Conservation (phyloP, 345 rosid genomes). For the Boechera retrofracta region DNA sequence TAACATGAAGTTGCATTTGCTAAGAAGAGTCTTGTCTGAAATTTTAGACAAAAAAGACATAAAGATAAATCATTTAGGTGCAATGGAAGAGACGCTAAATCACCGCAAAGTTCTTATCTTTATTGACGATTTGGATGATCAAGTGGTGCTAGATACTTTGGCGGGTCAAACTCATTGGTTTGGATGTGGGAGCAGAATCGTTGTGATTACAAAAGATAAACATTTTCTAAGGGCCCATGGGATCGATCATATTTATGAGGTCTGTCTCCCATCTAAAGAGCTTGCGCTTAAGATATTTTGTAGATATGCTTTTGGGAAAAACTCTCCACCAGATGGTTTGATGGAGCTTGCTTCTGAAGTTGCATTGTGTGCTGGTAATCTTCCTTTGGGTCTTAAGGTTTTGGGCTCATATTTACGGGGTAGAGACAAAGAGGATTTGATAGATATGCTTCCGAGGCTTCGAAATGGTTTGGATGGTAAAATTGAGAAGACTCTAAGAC, state of each 20-base stretch:
- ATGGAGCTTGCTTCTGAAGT: conserved; percentile 1
- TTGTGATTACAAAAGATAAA: conserved; percentile 14
- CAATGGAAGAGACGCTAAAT: background rate
- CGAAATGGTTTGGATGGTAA: background rate
- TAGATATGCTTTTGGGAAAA: background rate
- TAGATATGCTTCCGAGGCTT: background rate
- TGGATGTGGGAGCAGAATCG: conserved; percentile 18
- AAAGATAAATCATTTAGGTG: background rate
- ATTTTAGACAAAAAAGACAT: background rate
- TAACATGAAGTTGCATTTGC: background rate
- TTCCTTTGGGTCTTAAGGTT: conserved; percentile 45
- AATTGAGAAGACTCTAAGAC: background rate
- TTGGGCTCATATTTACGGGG: background rate
- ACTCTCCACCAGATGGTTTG: background rate
- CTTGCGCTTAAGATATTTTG: background rate
- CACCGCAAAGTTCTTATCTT: background rate
- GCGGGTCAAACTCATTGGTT: background rate
- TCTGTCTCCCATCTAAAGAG: background rate
- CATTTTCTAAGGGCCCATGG: background rate
- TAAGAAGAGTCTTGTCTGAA: background rate
- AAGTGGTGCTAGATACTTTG: background rate
- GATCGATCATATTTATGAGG: background rate
- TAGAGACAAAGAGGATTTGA: background rate
- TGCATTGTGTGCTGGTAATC: conserved; percentile 1
- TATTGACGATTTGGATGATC: conserved; percentile 16